Percentiles rank a stretch among this genome's conserved stretches.
These are phyloP conservation scores for Pseudogymnoascus sp. DNA, from an alignment of 2,329 filamentous ascomycete species.

Conservation along the genomic window DNA sequence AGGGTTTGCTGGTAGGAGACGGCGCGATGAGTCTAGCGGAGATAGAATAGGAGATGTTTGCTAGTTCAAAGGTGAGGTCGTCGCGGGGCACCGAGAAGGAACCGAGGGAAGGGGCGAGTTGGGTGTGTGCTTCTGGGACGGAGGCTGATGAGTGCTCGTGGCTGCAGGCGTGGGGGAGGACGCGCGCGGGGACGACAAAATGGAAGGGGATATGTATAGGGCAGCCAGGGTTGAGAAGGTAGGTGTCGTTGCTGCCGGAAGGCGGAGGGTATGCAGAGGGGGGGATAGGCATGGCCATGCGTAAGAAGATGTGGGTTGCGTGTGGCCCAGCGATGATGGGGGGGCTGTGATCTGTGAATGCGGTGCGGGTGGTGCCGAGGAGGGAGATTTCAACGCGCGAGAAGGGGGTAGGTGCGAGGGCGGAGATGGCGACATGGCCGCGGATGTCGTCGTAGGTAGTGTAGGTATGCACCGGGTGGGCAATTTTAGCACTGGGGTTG, in stretches of 20 bases:
- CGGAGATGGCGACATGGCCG: neutral
- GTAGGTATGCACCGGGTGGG: neutral
- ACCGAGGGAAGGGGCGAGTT: slow-evolving; percentile 26
- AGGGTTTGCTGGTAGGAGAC: neutral
- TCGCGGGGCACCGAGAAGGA: slow-evolving; percentile 16
- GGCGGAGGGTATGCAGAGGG: slow-evolving; percentile 12
- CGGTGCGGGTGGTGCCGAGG: neutral
- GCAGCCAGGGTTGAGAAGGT: slow-evolving; percentile 17
- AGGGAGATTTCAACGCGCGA: neutral
- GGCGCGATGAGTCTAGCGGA: slow-evolving; percentile 20
- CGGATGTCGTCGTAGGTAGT: slow-evolving; percentile 4
- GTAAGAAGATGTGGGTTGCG: slow-evolving; percentile 24
- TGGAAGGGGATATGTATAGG: slow-evolving; percentile 27
- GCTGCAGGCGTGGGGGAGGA: slow-evolving; percentile 25
- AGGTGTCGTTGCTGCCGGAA: slow-evolving; percentile 16
- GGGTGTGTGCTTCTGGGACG: slow-evolving; percentile 25
- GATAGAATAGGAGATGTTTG: slow-evolving; percentile 24
- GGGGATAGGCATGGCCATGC: slow-evolving; percentile 25
- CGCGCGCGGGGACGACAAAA: slow-evolving; percentile 27
- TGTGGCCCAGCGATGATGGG: neutral
- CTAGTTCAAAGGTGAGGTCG: slow-evolving; percentile 25
- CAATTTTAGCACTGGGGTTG: neutral
- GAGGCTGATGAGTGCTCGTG: slow-evolving; percentile 15
- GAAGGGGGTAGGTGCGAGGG: neutral
- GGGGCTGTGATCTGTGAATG: neutral